Evolutionary conservation across 139 green algal species (phyloP), one percentile per base, ranked within the genome.

Genomic region (Trebouxia sp.): DNA sequence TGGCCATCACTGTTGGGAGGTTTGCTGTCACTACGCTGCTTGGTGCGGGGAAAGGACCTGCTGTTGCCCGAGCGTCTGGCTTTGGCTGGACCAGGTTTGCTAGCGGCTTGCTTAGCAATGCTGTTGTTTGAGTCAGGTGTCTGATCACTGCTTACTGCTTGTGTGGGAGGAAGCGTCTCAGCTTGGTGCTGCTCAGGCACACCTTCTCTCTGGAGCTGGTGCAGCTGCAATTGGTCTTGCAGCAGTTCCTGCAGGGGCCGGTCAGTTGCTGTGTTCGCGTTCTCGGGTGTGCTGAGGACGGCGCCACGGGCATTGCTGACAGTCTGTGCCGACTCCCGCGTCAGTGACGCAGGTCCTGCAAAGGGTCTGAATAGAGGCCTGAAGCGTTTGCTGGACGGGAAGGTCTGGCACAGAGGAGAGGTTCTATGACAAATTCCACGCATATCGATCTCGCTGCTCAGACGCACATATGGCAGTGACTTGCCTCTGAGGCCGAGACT

Each of bases 221-320:
- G 62, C 32, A 72, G 12, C 5, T 72, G 12, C 62, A 72, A 45
- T 17, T 72, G 62, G 8, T 72, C 62, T 41, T 35, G 62, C 12
- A 72, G 62, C 62, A 45, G 62, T 43, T 72, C 62, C 20, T 72
- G 62, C 62, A 72, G 43, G 10, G 62, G 62, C 62, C 62, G 42
- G 32, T 14, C 5, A 26, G 5, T 72, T 22, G 62, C 26, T 24
- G 62, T 72, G 6, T 72, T 14, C 35, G 1, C 26, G 62, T 35
- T 72, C 14, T 72, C 62, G n/a, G 62, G 20, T 17, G 35, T 72
- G 32, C 62, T 45, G 35, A 72, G 62, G 24, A 72, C 62, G 42
- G 62, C 62, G 32, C 62, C 26, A 15, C 62, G 9, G n/a, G 62
- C 32, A 72, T 72, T 72, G 1, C 43, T 35, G 10, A 17, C 37